Percentiles rank a stretch among this genome's conserved stretches.
These are phyloP conservation scores for Raphanus raphanistrum DNA, from an alignment of 345 rosid species.

Conservation along the genomic window DNA sequence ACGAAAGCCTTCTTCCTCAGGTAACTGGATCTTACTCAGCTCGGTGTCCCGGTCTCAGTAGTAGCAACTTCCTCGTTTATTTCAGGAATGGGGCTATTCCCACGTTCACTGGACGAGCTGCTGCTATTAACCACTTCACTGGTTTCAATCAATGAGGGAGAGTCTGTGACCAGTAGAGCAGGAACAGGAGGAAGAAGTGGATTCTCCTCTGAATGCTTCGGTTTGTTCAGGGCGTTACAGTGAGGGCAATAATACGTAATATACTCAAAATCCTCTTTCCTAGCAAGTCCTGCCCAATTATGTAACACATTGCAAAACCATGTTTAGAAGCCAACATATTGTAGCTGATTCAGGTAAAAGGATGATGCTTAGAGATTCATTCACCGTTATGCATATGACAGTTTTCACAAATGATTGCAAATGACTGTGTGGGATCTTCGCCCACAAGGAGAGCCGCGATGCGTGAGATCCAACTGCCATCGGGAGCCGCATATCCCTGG, in stretches of 20 bases:
- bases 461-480: constrained; percentile 88
- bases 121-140: constrained; percentile 42
- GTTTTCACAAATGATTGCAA: constrained; percentile 90
- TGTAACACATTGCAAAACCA: neutral
- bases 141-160: constrained; percentile 33
- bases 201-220: constrained; percentile 50
- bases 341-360: neutral
- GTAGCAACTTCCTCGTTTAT: constrained; percentile 17
- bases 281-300: constrained; percentile 62
- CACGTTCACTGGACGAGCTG: constrained; percentile 30
- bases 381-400: constrained; percentile 96
- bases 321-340: neutral
- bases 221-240: constrained; percentile 73
- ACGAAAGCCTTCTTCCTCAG: constrained; percentile 12
- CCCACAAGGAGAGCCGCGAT: constrained; percentile 95
- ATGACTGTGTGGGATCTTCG: constrained; percentile 91
- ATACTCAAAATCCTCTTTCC: constrained; percentile 81
- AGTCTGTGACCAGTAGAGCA: constrained; percentile 32
- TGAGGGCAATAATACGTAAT: constrained; percentile 91
- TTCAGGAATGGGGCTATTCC: constrained; percentile 33
- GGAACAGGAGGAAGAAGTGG: constrained; percentile 39
- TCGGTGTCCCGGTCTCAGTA: constrained; percentile 20
- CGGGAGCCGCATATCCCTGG: constrained; percentile 51
- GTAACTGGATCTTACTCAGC: constrained; percentile 23
- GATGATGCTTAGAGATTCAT: constrained; percentile 22